These are phyloP conservation scores for Silene coronaria DNA, from an alignment of 179 eudicot genomes.

Conservation along the genomic window DNA sequence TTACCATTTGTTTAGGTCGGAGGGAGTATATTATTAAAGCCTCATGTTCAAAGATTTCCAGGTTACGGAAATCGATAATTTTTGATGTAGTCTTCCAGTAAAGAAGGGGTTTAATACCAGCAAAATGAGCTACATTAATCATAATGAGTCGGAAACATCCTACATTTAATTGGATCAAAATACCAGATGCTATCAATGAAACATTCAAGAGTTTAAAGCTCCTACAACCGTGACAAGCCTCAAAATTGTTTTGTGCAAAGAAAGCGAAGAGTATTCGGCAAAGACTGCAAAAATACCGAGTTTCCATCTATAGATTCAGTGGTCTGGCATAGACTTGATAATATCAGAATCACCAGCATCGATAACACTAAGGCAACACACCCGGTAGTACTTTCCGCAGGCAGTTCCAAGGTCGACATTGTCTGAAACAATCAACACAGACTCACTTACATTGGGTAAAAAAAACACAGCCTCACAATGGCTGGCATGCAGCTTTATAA, in stretches of 20 bases:
- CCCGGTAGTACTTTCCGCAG: constrained; percentile 73
- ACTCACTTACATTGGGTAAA: too few relatives aligned
- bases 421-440: constrained; percentile 31
- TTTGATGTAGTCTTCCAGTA: too few relatives aligned
- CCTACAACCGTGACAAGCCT: not conserved
- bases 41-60: too few relatives aligned
- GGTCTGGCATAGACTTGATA: constrained; percentile 68
- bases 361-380: constrained; percentile 74
- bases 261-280: not conserved
- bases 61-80: too few relatives aligned
- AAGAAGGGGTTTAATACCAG: not conserved
- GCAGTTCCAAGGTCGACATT: constrained; percentile 86
- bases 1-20: too few relatives aligned
- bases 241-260: too few relatives aligned
- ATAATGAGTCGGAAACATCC: not conserved
- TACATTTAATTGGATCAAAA: not conserved
- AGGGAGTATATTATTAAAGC: too few relatives aligned
- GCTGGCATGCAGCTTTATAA: too few relatives aligned
- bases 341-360: constrained; percentile 87
- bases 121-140: not conserved
- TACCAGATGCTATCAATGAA: not conserved
- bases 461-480: not conserved
- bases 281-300: not conserved
- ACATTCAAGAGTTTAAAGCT: not conserved
- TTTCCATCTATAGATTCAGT: constrained; percentile 23